Base-by-base conservation (phyloP, 2,329 filamentous ascomycete genomes). In the Neoascochyta sp. region DNA sequence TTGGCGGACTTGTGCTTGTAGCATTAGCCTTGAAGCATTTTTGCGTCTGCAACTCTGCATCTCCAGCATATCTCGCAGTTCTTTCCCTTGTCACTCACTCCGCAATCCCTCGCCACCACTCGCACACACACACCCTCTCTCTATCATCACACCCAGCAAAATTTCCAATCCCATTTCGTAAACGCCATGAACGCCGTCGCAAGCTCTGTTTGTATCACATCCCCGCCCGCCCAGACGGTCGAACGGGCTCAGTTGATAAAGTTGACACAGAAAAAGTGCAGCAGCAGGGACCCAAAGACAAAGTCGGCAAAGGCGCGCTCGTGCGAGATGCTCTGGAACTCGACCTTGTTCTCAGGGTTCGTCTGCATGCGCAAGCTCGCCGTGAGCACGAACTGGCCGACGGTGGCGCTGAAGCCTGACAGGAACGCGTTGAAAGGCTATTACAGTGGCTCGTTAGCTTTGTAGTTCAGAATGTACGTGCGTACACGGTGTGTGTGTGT, bases 261-360 rank as follows among this genome's bases (percentile, higher is more conserved):
- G 76, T 98, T 98, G 63, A 96, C 81, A 68, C 89, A 95, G 75
- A 98, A 98, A 71, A 96, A 95, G 71, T 98, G 92, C 64, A 96
- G 70, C 62, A 96, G 86, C 63, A 98, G 65, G 65, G 89, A 95
- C 62, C 90, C 92, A 52, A 95, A 86, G 39, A 98, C 75, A 61
- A 84, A 98, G 69, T 98, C 92, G 59, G 92, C 89, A 65, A 98
- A 98, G 21, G 92, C 90, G 63, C 86, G 78, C 68, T 94, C 87
- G 49, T 84, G 82, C 33, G 85, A 90, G 41, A 89, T 79, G 27
- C 71, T 73, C 36, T 76, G 75, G 57, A 92, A 92, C 34, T 92
- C 85, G 37, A 66, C 67, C 70, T 85, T 83, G 70, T 93, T 90
- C 59, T 83, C 76, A 50, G 79, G 73, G 60, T 86, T 89, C 27